A percentile compares a stretch with the other conserved stretches of the same genome.
These are phyloP conservation scores for Xylariaceae sp. DNA, from an alignment of 2,329 filamentous ascomycete species.

Conservation along the genomic window DNA sequence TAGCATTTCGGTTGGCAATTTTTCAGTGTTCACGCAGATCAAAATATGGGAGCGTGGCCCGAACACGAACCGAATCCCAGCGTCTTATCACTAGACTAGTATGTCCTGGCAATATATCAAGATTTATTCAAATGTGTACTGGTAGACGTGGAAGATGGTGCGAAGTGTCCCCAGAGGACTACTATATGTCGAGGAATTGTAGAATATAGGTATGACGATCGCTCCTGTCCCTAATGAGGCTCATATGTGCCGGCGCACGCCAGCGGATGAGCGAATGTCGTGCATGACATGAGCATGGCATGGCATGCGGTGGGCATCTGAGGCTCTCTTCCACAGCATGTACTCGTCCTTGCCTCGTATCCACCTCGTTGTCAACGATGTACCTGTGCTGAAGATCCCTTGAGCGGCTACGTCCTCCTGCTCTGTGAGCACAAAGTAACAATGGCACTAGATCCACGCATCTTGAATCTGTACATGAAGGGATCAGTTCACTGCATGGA, in stretches of 20 bases:
- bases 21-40: conserved; percentile 9
- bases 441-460: conserved; percentile 42
- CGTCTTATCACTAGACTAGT: too few species aligned
- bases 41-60: background rate
- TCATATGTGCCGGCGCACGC: conserved; percentile 26
- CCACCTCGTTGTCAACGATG: conserved; percentile 36
- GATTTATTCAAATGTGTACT: background rate
- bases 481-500: conserved; percentile 38
- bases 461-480: conserved; percentile 20
- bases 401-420: conserved; percentile 9
- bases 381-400: conserved; percentile 27
- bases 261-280: conserved; percentile 36
- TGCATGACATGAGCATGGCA: conserved; percentile 43
- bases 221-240: conserved; percentile 22
- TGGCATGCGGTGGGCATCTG: conserved; percentile 40
- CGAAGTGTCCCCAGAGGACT: background rate
- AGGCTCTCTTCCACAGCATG: conserved; percentile 41
- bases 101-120: background rate
- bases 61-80: background rate
- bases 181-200: background rate
- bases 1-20: conserved; percentile 3
- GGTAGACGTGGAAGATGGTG: background rate
- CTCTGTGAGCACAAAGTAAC: conserved; percentile 33
- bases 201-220: conserved; percentile 4
- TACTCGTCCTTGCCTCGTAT: conserved; percentile 36